Evolutionary conservation across 2,329 filamentous ascomycete genomes (phyloP).

Genomic region (Pestalotiopsis sp.): DNA sequence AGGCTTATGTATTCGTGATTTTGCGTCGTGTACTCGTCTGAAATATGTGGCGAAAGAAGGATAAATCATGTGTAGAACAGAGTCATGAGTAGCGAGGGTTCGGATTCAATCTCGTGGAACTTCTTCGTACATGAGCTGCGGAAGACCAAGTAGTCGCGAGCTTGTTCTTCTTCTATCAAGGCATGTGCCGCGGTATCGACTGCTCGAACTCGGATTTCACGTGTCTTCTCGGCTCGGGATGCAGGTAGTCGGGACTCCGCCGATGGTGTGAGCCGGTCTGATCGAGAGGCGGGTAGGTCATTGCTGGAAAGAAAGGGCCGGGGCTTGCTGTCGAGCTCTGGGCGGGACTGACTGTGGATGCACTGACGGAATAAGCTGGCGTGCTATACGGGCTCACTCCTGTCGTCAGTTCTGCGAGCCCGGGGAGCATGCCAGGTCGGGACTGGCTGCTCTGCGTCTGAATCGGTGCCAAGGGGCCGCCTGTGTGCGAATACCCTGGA

Average conservation of each 20-base stretch:
- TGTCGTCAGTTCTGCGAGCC: slow-evolving; percentile 65
- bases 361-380: slow-evolving; percentile 52
- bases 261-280: slow-evolving; percentile 51
- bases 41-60: not conserved
- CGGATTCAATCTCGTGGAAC: not conserved
- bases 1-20: not conserved
- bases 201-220: slow-evolving; percentile 28
- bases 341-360: slow-evolving; percentile 38
- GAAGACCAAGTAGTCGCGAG: too few relatives aligned
- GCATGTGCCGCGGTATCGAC: slow-evolving; percentile 18
- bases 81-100: not conserved
- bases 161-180: slow-evolving; percentile 1
- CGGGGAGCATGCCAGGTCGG: slow-evolving; percentile 54
- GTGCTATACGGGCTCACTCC: slow-evolving; percentile 63
- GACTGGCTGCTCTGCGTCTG: slow-evolving; percentile 42
- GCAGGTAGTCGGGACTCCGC: slow-evolving; percentile 49
- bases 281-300: slow-evolving; percentile 40
- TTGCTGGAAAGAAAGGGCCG: slow-evolving; percentile 35
- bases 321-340: slow-evolving; percentile 45
- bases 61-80: not conserved
- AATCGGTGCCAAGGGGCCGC: slow-evolving; percentile 54
- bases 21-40: not conserved
- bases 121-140: not conserved
- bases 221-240: slow-evolving; percentile 47
- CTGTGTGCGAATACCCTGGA: slow-evolving; percentile 30